These are phyloP conservation scores for Aureobasidium sp. DNA, from an alignment of 2,329 filamentous ascomycete species.

Conservation along the genomic window DNA sequence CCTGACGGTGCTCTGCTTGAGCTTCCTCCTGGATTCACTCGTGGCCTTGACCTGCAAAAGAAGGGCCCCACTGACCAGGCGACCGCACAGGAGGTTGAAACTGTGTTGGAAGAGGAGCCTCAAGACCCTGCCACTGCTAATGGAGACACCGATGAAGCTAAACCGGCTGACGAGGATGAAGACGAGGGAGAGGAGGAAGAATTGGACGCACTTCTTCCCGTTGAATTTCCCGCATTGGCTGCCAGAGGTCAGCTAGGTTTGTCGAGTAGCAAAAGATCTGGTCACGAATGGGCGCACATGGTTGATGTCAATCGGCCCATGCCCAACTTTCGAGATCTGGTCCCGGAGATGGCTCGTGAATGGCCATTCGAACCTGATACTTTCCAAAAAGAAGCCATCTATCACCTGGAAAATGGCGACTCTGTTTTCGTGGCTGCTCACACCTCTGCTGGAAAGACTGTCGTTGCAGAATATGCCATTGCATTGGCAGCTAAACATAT, in stretches of 20 bases:
- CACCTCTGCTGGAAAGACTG: conserved; percentile 95
- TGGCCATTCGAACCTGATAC: conserved; percentile 98
- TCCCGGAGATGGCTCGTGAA: conserved; percentile 90
- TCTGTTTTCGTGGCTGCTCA: conserved; percentile 97
- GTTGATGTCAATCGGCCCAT: conserved; percentile 92
- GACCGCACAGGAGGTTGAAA: conserved; percentile 58
- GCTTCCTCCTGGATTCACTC: conserved; percentile 69
- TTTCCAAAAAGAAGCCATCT: conserved; percentile 97
- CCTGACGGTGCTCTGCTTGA: conserved; percentile 70
- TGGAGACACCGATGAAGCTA: conserved; percentile 37
- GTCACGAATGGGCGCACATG: conserved; percentile 95
- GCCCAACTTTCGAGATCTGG: conserved; percentile 84
- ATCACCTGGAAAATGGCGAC: conserved; percentile 91
- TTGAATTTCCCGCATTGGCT: conserved; percentile 88
- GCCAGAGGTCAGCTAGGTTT: conserved; percentile 69
- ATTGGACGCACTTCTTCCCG: conserved; percentile 79
- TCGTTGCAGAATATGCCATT: conserved; percentile 96
- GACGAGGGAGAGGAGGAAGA: conserved; percentile 43
- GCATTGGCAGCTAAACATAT: conserved; percentile 95
- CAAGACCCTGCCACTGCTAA: conserved; percentile 21
- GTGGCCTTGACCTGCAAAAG: conserved; percentile 66
- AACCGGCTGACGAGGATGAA: conserved; percentile 24
- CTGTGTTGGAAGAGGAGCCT: conserved; percentile 45
- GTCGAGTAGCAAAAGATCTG: conserved; percentile 62
- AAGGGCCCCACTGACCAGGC: conserved; percentile 48